A percentile compares a stretch with the other conserved stretches of the same genome.
Evolutionary conservation across 352 stramenopile genomes (phyloP).

Genomic region (Phytophthora citrophthora): DNA sequence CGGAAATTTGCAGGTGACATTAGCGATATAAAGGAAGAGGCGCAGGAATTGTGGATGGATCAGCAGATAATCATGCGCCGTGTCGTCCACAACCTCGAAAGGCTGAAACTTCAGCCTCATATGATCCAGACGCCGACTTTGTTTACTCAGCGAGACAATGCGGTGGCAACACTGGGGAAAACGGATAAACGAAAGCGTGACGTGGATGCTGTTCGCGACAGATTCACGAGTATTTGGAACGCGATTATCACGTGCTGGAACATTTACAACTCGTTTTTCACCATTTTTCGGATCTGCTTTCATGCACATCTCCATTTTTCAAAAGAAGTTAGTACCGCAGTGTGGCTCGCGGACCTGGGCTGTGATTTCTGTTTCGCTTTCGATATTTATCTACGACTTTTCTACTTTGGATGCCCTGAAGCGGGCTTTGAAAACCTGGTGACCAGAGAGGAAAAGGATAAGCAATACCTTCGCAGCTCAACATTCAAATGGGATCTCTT

Average conservation of each 20-base stretch:
- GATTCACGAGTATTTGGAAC: slow-evolving; percentile 55
- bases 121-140: slow-evolving; percentile 57
- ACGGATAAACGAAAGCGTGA: slow-evolving; percentile 3
- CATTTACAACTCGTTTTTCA: slow-evolving; percentile 70
- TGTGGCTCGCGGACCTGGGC: slow-evolving; percentile 53
- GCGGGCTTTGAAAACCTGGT: slow-evolving; percentile 54
- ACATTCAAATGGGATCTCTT: slow-evolving; percentile 63
- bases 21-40: slow-evolving; percentile 54
- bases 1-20: slow-evolving; percentile 71
- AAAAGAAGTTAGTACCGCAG: slow-evolving; percentile 9
- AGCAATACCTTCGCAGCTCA: slow-evolving; percentile 45
- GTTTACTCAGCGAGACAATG: slow-evolving; percentile 56
- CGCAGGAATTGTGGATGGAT: slow-evolving; percentile 42
- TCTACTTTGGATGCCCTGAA: slow-evolving; percentile 67
- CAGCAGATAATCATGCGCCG: slow-evolving; percentile 39
- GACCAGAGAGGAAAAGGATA: slow-evolving; percentile 37
- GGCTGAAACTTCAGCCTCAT: slow-evolving; percentile 63
- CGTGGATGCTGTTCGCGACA: slow-evolving; percentile 30
- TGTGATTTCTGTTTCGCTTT: slow-evolving; percentile 61
- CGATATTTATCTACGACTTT: slow-evolving; percentile 77
- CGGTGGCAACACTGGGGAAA: not conserved
- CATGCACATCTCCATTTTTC: slow-evolving; percentile 54
- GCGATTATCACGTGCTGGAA: slow-evolving; percentile 66
- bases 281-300: slow-evolving; percentile 80
- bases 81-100: slow-evolving; percentile 55